Evolutionary conservation across 1,284 basidiomycete species (phyloP), one percentile per base, ranked within the genome.

Genomic region (Cryptococcus sp.): DNA sequence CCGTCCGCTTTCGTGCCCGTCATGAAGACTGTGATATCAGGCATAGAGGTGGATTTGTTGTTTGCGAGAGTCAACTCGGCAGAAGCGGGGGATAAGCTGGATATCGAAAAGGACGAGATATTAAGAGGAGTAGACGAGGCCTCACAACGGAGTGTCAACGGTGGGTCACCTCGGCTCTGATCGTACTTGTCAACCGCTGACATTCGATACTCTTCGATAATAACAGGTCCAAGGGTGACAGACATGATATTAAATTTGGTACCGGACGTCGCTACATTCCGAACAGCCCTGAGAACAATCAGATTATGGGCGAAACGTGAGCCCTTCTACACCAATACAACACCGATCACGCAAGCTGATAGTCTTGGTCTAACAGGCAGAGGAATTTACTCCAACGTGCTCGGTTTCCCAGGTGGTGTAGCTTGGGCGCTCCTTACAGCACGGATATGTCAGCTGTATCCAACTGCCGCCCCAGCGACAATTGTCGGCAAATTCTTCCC

Each of bases 391-490:
- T 94, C 93, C 4, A 99, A 99, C 79, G 92, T 98, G 17, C 92
- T 95, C 71, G 96, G 95, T 25, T 99, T 98, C 79, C 85, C 95
- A 46, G 96, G 96, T 66, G 96, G 96, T 79, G 95, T 99, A 3
- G 95, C 94, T 20, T 99, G 96, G 96, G 93, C 94, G 7, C 92
- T 99, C 84, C 85, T 98, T 50, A 94, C 97, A 13, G 96, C 96
- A 49, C 88, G 96, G 74, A 94, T 99, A 84, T 99, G 96, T 81
- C 96, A 99, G 73, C 80, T 99, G 58, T 99, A 98, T 77, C 96
- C 96, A 35, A 96, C 90, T 68, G 93, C 93, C 30, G 87, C 88
- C 58, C 92, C 94, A 17, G 93, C 93, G 16, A 91, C 91, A 1
- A 94, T 99, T 70, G 92, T 99, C 69, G 93, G 91, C 80, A 86